Base-by-base conservation (phyloP, 2,329 filamentous ascomycete genomes). In the Conoideocrella luteorostrata region DNA sequence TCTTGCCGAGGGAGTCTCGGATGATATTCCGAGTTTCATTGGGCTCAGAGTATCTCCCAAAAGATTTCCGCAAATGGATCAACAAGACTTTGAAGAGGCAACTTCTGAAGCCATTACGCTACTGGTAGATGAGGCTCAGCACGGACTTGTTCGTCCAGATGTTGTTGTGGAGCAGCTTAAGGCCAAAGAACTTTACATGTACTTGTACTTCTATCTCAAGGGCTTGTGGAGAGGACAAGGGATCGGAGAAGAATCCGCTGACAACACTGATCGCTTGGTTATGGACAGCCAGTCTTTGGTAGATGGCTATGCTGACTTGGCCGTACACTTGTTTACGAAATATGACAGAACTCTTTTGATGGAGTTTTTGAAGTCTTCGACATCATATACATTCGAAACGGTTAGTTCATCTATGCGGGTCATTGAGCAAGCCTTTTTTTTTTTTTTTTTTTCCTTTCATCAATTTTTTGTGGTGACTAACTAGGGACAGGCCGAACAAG, bases 191-290 rank as follows among this genome's bases (percentile, higher is more conserved):
- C 69, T 86, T 40, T 71, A 80, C 40, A 70, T 88, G 0, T 96
- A 95, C 58, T 75, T 95, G 0, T 97, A 86, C 68, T 94, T 97
- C 65, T 98, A 98, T 61, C 75, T 98, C 20, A 82, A 86, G 11
- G 82, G 84, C 0, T 71, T 98, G 3, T 98, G 91, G 90, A 78
- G 75, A 47, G 88, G 87, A 1, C 78, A 88, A 47, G 78, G 77
- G 9, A 75, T 83, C 28, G 65, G 69, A 46, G 74, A 78, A 44
- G 69, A 74, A 50, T 62, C 64, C 17, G 69, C 68, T 17, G 75
- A 78, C 49, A 76, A 72, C 33, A 69, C 70, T 32, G 78, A 82
- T 37, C 70, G 75, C 10, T 63, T 82, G 4, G 62, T 78, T 7
- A 68, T 74, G 51, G 80, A 82, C 47, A 80, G 74, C 48, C 72